Evolutionary conservation across 169 alveolate species (phyloP).

Genomic region (Plasmodium falciparum): DNA sequence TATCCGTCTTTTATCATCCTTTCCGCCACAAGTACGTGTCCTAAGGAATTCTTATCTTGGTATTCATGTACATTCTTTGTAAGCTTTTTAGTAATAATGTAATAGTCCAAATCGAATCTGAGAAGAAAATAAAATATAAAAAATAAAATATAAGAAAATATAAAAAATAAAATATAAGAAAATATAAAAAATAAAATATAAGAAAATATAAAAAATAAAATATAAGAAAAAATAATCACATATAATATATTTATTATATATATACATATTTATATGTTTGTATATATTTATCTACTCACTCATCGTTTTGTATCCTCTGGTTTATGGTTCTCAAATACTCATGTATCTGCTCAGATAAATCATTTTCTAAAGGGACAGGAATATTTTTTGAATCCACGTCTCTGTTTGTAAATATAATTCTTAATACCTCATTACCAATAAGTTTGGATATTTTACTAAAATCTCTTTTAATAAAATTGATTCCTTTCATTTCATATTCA

Average conservation of each 20-base stretch:
- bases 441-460: slow-evolving; percentile 96
- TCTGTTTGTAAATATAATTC: slow-evolving; percentile 30
- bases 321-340: slow-evolving; percentile 89
- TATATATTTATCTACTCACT: slow-evolving; percentile 30
- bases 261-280: too few species aligned
- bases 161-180: background rate
- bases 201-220: background rate
- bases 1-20: slow-evolving; percentile 90
- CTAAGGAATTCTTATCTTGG: slow-evolving; percentile 94
- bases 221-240: background rate
- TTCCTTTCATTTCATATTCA: slow-evolving; percentile 96
- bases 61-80: slow-evolving; percentile 84
- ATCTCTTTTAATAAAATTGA: slow-evolving; percentile 98
- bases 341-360: slow-evolving; percentile 88
- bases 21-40: slow-evolving; percentile 95
- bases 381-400: slow-evolving; percentile 66
- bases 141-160: background rate
- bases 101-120: slow-evolving; percentile 70
- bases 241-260: background rate
- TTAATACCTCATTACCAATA: slow-evolving; percentile 84
- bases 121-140: background rate
- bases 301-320: slow-evolving; percentile 84
- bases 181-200: background rate
- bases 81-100: slow-evolving; percentile 55
- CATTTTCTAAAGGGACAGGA: slow-evolving; percentile 77